Base-by-base conservation (phyloP, 768 basidiomycete species). In the Agaricus subrufescens region DNA sequence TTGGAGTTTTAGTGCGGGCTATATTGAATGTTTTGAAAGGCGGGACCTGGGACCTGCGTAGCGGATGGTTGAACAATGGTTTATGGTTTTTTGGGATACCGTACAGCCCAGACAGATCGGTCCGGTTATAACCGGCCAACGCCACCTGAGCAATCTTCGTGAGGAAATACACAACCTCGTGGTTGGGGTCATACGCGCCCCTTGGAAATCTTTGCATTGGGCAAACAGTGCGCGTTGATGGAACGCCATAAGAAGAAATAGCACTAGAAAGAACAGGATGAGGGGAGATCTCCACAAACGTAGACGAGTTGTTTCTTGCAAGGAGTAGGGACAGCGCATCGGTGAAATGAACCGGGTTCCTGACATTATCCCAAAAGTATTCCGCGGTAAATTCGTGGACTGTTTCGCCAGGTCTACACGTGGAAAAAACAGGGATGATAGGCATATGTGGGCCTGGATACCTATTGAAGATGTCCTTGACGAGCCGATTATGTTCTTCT, bases 351-450 rank as follows among this genome's bases (percentile, higher is more conserved):
- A 79, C 78, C 3, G 74, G 71, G 2, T 60, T 54, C 8, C 73
- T 67, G 5, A 68, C 65, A 55, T 71, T 73, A 44, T 64, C 38
- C 78, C 78, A 79, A 45, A 72, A 70, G 60, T 79, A 79, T 8
- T 74, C 66, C 0, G 69, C 60, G 7, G 64, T 65, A 56, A 73
- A 75, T 1, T 57, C 54, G 1, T 61, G 54, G n/a, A 63, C 64
- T 2, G 59, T 42, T 0, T 58, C 42, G 0, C 73, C 74, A 10
- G 42, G 42, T 27, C 71, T 71, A 6, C 64, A 52, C 4, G 75
- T 73, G 0, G 78, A 80, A 59, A 68, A 78, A 1, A 67, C 69
- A 1, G 64, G 54, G 12, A 71, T 62, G 4, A 43, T 37, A 0
- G 77, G 73, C 1, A 31, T 46, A 30, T 64, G 59, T 2, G 54